Evolutionary conservation across 768 basidiomycete species (phyloP).

Genomic region (Auriscalpium orientale): DNA sequence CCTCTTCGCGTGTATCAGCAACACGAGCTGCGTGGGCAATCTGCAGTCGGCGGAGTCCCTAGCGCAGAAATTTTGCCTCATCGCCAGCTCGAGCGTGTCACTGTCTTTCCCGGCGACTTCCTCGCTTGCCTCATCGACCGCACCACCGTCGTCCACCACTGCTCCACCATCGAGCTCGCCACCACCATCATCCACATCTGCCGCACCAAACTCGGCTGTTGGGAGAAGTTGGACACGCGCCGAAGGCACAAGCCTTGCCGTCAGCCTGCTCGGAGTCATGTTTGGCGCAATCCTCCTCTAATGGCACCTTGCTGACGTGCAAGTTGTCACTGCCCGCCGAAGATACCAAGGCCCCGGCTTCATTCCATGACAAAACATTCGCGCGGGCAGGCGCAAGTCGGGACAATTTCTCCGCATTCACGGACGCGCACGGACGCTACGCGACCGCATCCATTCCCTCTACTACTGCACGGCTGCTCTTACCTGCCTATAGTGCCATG

Average conservation of each 20-base stretch:
- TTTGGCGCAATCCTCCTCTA: neutral
- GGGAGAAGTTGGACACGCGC: neutral
- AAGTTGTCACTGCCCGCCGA: no score
- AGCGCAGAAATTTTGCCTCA: constrained; percentile 40
- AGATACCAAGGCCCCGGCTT: no score
- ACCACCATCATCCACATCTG: neutral
- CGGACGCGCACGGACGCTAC: no score
- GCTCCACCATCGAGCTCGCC: neutral
- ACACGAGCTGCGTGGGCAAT: constrained; percentile 28
- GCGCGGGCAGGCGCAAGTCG: no score
- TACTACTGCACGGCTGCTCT: no score
- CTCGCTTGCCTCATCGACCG: constrained; percentile 6
- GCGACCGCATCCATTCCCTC: no score
- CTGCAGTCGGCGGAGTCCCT: constrained; percentile 34
- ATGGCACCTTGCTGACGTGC: neutral
- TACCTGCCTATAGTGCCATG: no score
- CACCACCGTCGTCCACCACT: neutral
- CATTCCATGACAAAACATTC: no score
- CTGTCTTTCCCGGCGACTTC: constrained; percentile 30
- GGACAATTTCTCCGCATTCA: no score
- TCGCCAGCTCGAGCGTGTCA: constrained; percentile 28
- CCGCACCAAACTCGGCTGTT: neutral
- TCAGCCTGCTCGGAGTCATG: neutral
- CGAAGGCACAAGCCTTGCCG: neutral
- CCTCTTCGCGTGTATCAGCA: constrained; percentile 31